Base-by-base conservation (phyloP, 2,329 filamentous ascomycete genomes). In the Aspergillus ustus region DNA sequence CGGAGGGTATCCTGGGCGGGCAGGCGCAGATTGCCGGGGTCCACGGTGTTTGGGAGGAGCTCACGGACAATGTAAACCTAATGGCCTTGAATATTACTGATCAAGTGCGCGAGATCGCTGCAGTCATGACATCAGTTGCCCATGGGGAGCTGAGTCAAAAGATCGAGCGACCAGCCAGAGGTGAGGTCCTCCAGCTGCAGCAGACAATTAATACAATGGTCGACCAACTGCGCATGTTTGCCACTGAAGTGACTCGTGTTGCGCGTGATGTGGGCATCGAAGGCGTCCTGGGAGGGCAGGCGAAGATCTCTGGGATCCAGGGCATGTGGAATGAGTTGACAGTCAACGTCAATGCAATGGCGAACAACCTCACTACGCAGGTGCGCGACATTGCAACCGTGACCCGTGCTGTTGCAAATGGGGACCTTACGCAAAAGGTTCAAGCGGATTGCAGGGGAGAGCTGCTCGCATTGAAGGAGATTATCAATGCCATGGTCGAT, bases 401-500 rank as follows among this genome's bases (percentile, higher is more conserved):
- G 66, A 88, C 89, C 66, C 89, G 87, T 52, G 87, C 87, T 37
- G 87, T 90, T 61, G 87, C 87, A 64, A 87, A 88, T 77, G 94
- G 94, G 79, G 95, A 99, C 76, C 84, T 99, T 70, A 97, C 93
- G 53, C 94, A 97, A 77, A 97, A 97, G 78, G 94, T 99, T 43
- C 92, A 96, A 77, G 93, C 93, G 63, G 92, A 92, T 73, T 94
- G 91, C 79, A 91, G 89, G 81, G 96, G 91, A 78, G 95, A 94
- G 84, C 98, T 93, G 72, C 91, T 89, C 74, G 92, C 91, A 81
- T 90, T 99, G 73, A 99, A 99, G 80, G 93, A 93, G 63, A 98
- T 95, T 51, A 99, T 98, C 83, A 99, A 99, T 80, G 95, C 91
- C 75, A 99, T 99, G 94, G 94, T 99, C 67, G 95, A 97, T 76